phyloP scores from a whole-genome alignment of 2,329 filamentous ascomycete species.

The Ophiostoma ips region DNA sequence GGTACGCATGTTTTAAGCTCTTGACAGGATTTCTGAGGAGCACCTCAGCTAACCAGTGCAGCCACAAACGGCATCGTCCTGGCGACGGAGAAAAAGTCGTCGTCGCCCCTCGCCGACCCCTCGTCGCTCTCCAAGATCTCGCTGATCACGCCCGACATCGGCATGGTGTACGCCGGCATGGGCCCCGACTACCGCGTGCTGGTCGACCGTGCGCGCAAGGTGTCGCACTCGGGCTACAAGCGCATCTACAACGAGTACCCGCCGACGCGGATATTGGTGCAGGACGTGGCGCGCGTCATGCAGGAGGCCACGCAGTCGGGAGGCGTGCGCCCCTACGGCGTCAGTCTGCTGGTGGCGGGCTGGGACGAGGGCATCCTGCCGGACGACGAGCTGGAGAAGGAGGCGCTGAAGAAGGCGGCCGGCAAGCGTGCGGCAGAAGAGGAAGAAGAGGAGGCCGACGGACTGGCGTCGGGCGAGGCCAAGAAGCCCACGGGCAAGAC shows the following conservation, averaged over 20 bases:
- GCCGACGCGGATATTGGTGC: conserved; percentile 96
- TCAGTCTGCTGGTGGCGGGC: conserved; percentile 86
- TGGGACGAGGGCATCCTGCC: conserved; percentile 97
- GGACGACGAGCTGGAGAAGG: conserved; percentile 53
- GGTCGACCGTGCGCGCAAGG: conserved; percentile 95
- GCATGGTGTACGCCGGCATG: conserved; percentile 99
- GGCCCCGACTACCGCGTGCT: conserved; percentile 95
- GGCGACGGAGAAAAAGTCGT: conserved; percentile 98
- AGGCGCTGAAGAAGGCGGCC: conserved; percentile 28
- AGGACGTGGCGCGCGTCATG: conserved; percentile 95
- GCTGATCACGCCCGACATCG: conserved; percentile 96
- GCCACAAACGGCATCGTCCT: conserved; percentile 98
- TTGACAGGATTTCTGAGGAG: background rate
- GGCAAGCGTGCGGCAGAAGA: conserved; percentile 22
- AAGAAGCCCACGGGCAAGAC: conserved; percentile 76
- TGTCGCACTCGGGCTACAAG: conserved; percentile 97
- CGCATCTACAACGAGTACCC: conserved; percentile 99
- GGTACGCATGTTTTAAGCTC: too few relatives aligned
- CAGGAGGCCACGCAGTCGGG: conserved; percentile 97
- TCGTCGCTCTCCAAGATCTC: conserved; percentile 94
- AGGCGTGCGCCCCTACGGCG: conserved; percentile 92
- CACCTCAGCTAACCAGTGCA: conserved; percentile 23
- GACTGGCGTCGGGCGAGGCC: conserved; percentile 37
- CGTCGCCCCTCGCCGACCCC: conserved; percentile 90
- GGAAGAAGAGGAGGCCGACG: conserved; percentile 23